Evolutionary conservation across 83 land plant genomes (phyloP).

Genomic region (Picea abies): DNA sequence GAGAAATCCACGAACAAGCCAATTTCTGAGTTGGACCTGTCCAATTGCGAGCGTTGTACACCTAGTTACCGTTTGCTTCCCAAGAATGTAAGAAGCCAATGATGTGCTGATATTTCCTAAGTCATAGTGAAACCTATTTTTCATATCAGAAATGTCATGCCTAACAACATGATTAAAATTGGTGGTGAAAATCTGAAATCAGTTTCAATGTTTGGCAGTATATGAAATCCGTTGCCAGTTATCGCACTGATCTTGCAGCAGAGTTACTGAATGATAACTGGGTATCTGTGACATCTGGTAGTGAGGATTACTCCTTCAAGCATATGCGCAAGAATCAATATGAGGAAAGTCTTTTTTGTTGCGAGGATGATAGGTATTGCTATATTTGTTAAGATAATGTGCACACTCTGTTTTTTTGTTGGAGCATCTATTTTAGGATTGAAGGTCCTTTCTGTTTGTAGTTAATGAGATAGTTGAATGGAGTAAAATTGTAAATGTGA

Average conservation of each 20-base stretch:
- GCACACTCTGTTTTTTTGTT: not conserved
- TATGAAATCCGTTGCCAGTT: slow-evolving; percentile 67
- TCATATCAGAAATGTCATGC: not conserved
- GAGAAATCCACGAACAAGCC: slow-evolving; percentile 63
- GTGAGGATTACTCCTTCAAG: slow-evolving; percentile 92
- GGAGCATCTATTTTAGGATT: not conserved
- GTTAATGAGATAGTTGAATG: not conserved
- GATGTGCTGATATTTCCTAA: not conserved
- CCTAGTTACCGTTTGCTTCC: slow-evolving; percentile 93
- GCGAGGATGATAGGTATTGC: slow-evolving; percentile 90
- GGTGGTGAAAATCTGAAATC: not conserved
- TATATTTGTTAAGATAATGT: not conserved
- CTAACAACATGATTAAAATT: not conserved
- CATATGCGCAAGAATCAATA: slow-evolving; percentile 90
- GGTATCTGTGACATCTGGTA: slow-evolving; percentile 93
- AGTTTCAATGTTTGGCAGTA: slow-evolving; percentile 45
- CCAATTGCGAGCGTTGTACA: slow-evolving; percentile 74
- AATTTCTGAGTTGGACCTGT: slow-evolving; percentile 87
- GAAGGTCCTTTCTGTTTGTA: not conserved
- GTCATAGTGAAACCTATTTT: not conserved
- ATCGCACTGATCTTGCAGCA: slow-evolving; percentile 64
- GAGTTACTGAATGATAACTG: slow-evolving; percentile 85
- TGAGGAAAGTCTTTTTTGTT: slow-evolving; percentile 84
- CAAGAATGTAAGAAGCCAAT: slow-evolving; percentile 49
- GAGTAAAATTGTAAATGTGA: not conserved